Evolutionary conservation across 805 yeast species (phyloP), one percentile per base, ranked within the genome.

Genomic region (Clavispora fructus): DNA sequence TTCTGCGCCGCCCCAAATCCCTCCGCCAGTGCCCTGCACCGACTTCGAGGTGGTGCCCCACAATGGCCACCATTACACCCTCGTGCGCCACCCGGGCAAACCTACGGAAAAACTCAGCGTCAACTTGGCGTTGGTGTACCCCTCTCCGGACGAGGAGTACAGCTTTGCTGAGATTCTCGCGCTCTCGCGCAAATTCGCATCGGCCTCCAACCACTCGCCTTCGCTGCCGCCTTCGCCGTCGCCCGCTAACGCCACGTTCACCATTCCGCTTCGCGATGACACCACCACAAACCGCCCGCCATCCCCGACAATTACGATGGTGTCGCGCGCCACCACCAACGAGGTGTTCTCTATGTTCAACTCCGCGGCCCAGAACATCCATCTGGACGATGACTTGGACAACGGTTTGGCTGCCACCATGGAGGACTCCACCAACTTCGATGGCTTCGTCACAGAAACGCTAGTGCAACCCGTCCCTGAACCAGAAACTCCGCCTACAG

Each of bases 301-400:
- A 12, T 85, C 95, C 0, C 95, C 95, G 0, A 89, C 96, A 0
- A 75, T 85, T 52, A 90, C 97, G 0, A 67, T 83, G 58, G 84
- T 77, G 59, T 85, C 96, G 0, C 80, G 81, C 42, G 80, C 82
- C 56, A 92, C 96, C 2, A 77, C 81, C 46, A 78, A 80, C 45
- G 96, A 88, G 54, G 83, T 89, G 0, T 69, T 77, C 50, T 75
- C 79, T 13, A 86, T 89, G 89, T 86, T 88, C 60, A 87, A 84
- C 57, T 79, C 76, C 41, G 79, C 79, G 0, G 64, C 73, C 3
- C 52, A 57, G 10, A 46, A 60, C 26, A 45, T 61, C n/a, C 55
- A 56, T 23, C 59, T 65, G 27, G 69, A 66, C 33, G 65, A 62
- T 35, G 71, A 62, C 35, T 46, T 56, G 16, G 58, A 52, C 7